These are phyloP conservation scores for Eucalyptus tenuipes DNA, from an alignment of 345 rosid genomes.

Conservation along the genomic window DNA sequence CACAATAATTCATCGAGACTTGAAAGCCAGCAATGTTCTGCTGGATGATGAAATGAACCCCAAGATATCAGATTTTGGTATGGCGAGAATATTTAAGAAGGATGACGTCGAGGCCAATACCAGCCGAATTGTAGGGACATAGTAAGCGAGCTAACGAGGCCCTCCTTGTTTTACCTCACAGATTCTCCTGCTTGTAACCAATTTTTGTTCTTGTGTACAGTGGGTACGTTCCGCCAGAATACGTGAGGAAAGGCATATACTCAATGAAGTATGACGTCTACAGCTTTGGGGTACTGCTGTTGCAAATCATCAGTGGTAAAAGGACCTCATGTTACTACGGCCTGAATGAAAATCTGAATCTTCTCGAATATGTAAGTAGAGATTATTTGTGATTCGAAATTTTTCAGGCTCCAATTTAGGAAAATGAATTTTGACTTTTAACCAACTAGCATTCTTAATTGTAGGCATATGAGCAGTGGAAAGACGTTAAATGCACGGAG, in stretches of 20 bases:
- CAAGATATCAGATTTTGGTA: constrained; percentile 35
- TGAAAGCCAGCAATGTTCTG: constrained; percentile 30
- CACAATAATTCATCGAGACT: constrained; percentile 29
- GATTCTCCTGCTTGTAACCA: background rate
- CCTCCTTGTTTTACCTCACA: background rate
- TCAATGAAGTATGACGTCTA: constrained; percentile 39
- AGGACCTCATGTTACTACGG: constrained; percentile 15
- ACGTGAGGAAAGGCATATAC: constrained; percentile 24
- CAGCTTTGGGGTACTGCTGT: constrained; percentile 40
- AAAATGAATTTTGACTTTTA: background rate
- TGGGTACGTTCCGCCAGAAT: constrained; percentile 46
- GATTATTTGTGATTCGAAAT: background rate
- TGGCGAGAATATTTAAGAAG: constrained; percentile 25
- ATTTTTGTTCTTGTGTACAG: background rate
- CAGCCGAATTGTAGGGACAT: constrained; percentile 22
- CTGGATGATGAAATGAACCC: constrained; percentile 24
- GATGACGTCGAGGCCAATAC: constrained; percentile 24
- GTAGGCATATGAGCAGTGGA: constrained; percentile 19
- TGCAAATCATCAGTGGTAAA: constrained; percentile 38
- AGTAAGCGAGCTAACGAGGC: constrained; percentile 6
- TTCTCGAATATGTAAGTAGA: constrained; percentile 22
- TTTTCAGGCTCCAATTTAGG: background rate
- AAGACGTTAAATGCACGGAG: background rate
- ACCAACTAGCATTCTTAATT: background rate
- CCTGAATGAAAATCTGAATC: constrained; percentile 6